Percentiles rank a stretch among this genome's conserved stretches.
These are phyloP conservation scores for Salix caprea DNA, from an alignment of 345 rosid species.

Conservation along the genomic window DNA sequence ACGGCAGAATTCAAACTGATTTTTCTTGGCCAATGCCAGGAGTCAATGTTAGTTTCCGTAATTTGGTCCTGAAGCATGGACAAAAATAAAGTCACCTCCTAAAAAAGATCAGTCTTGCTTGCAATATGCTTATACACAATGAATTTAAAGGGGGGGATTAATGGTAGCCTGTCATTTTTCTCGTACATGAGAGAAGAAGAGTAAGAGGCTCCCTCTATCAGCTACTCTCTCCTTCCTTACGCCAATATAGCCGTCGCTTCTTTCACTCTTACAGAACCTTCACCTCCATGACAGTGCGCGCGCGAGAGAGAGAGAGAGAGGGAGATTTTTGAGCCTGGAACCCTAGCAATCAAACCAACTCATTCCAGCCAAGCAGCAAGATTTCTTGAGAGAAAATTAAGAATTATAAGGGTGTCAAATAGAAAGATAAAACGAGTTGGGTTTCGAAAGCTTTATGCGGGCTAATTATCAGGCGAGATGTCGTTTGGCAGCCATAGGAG, in stretches of 20 bases:
- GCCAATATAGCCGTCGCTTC: slow-evolving; percentile 21
- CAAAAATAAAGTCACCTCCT: background rate
- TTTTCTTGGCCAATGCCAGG: background rate
- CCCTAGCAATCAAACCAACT: background rate
- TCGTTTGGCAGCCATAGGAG: slow-evolving; percentile 22
- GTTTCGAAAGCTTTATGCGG: slow-evolving; percentile 32
- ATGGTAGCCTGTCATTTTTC: slow-evolving; percentile 8
- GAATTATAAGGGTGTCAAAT: background rate
- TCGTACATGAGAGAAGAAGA: slow-evolving; percentile 6
- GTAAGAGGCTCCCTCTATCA: background rate
- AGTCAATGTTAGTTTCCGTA: background rate
- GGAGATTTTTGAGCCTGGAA: background rate
- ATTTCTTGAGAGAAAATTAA: background rate
- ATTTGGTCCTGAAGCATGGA: background rate
- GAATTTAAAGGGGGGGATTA: no score
- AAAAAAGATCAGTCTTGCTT: background rate
- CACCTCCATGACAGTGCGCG: background rate
- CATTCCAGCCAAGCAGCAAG: background rate
- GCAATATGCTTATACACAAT: background rate
- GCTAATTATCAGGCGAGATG: slow-evolving; percentile 12
- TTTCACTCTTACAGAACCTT: background rate
- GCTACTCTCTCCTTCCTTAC: background rate
- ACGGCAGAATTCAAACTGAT: background rate
- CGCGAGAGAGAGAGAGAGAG: background rate
- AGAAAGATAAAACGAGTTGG: background rate